Conservation (phyloP, 208 protist species). For the Histomonas meleagridis region DNA sequence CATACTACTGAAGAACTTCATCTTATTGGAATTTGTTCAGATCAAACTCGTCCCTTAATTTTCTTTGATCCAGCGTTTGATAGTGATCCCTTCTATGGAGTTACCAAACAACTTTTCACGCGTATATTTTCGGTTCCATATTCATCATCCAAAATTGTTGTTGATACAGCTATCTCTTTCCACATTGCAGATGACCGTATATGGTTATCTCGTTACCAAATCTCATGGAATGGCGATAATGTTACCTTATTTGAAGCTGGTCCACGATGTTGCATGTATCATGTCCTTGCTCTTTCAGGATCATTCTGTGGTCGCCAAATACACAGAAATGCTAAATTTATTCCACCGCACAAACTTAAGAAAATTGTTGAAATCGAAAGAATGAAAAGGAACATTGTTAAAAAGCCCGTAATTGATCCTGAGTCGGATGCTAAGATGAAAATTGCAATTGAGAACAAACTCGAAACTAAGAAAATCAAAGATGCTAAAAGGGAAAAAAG, state of each 20-base stretch:
- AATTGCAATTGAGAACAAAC: too few relatives aligned
- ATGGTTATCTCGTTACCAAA: neutral
- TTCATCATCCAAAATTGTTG: neutral
- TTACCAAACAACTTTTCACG: neutral
- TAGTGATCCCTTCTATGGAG: neutral
- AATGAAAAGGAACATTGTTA: too few relatives aligned
- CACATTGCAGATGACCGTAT: neutral
- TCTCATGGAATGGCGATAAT: neutral
- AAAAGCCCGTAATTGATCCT: too few relatives aligned
- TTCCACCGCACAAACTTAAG: neutral
- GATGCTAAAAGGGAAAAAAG: too few relatives aligned
- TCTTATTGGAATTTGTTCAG: neutral
- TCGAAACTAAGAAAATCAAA: too few relatives aligned
- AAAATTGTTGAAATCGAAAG: too few relatives aligned
- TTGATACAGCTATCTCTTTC: conserved; percentile 8
- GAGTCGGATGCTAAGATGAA: too few relatives aligned
- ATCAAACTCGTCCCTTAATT: neutral
- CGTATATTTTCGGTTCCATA: neutral
- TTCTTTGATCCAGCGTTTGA: neutral
- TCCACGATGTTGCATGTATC: neutral
- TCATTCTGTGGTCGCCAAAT: neutral
- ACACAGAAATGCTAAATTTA: neutral
- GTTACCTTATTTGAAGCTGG: neutral
- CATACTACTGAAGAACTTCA: conserved; percentile 11
- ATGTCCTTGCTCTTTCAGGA: neutral